Evolutionary conservation across 371 early-diverging fungal genomes (phyloP).

Genomic region (Mucor racemosus): DNA sequence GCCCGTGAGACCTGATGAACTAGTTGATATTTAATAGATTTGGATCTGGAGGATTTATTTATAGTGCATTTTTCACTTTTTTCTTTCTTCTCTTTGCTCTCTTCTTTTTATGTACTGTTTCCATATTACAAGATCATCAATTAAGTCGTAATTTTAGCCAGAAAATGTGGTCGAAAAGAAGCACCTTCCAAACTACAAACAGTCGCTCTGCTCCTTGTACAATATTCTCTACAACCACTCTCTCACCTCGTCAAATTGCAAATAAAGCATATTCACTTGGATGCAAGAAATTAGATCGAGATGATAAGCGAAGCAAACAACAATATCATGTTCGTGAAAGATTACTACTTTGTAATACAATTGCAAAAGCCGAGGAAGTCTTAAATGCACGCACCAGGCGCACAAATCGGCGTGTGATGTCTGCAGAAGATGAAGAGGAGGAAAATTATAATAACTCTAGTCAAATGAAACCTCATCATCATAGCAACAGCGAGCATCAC

Average conservation of each 20-base stretch:
- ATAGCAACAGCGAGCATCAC: constrained; percentile 10
- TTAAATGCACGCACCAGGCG: constrained; percentile 43
- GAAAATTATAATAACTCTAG: not conserved
- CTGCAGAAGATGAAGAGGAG: constrained; percentile 51
- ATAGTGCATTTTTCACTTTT: constrained; percentile 3
- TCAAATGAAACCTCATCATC: not conserved
- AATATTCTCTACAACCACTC: constrained; percentile 25
- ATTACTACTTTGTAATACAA: constrained; percentile 42
- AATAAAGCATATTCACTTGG: constrained; percentile 45
- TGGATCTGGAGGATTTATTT: constrained; percentile 5
- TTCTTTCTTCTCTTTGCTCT: not conserved
- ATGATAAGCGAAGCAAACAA: constrained; percentile 43
- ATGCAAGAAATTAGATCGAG: constrained; percentile 51
- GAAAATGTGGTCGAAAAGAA: constrained; percentile 26
- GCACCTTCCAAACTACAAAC: not conserved
- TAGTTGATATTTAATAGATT: not conserved
- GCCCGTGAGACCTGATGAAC: constrained; percentile 5
- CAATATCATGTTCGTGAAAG: constrained; percentile 48
- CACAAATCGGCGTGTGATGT: constrained; percentile 51
- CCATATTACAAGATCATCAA: not conserved
- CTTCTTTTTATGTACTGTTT: not conserved
- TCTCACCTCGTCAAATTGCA: constrained; percentile 55
- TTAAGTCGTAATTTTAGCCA: not conserved
- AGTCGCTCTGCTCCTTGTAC: constrained; percentile 25
- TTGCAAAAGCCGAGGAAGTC: constrained; percentile 46